These are phyloP conservation scores for Kappamyces sp. DNA, from an alignment of 192 early-diverging fungal species.

Conservation along the genomic window DNA sequence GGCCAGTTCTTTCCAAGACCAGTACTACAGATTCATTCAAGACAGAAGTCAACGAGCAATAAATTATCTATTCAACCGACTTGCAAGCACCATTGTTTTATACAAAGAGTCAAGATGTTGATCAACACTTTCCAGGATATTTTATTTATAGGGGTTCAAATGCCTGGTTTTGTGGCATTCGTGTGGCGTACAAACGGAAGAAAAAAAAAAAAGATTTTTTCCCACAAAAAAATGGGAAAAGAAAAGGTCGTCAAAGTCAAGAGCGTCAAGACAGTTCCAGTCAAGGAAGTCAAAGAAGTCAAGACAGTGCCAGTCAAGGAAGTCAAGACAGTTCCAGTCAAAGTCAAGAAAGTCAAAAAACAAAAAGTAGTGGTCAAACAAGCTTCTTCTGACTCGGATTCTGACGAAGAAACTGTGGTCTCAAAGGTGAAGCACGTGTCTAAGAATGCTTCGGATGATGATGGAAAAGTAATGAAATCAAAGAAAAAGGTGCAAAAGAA, in stretches of 20 bases:
- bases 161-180: neutral
- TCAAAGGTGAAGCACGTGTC: slow-evolving; percentile 8
- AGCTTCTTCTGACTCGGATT: neutral
- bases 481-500: neutral
- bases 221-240: slow-evolving; percentile 17
- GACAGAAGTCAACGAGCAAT: too few relatives aligned
- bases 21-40: too few relatives aligned
- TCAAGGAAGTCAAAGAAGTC: slow-evolving; percentile 17
- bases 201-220: neutral
- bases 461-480: neutral
- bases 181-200: slow-evolving; percentile 15
- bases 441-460: neutral
- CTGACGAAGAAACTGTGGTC: slow-evolving; percentile 34
- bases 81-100: too few relatives aligned
- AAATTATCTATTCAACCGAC: too few relatives aligned
- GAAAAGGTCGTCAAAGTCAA: neutral
- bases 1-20: too few relatives aligned
- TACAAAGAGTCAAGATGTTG: too few relatives aligned
- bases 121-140: too few relatives aligned
- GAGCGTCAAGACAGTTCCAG: slow-evolving; percentile 20
- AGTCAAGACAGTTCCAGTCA: slow-evolving; percentile 29
- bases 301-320: slow-evolving; percentile 36
- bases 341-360: slow-evolving; percentile 17
- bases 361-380: neutral
- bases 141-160: slow-evolving; percentile 9